Conservation (phyloP, 257 asterid species). For the Lithospermum erythrorhizon region DNA sequence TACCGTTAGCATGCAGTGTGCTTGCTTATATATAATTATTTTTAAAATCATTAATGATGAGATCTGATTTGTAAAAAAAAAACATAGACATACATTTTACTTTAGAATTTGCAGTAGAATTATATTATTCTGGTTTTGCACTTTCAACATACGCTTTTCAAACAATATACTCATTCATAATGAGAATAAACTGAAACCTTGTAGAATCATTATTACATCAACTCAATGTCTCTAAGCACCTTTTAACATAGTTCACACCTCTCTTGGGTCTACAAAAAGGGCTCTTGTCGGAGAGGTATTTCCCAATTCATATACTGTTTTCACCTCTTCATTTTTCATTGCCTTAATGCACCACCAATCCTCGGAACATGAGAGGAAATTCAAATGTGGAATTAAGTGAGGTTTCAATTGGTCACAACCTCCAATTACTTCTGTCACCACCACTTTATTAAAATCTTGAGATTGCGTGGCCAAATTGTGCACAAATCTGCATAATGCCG, state of each 20-base stretch:
- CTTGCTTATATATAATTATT: no score
- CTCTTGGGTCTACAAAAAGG: constrained; percentile 39
- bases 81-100: no score
- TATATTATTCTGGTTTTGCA: no score
- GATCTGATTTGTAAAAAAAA: no score
- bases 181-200: background rate
- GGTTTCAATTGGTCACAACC: constrained; percentile 12
- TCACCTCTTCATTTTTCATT: constrained; percentile 11
- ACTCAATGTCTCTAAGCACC: no score
- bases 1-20: no score
- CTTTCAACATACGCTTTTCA: background rate
- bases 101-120: no score
- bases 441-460: constrained; percentile 15
- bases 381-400: constrained; percentile 28
- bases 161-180: constrained; percentile 1
- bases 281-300: constrained; percentile 8
- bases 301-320: constrained; percentile 9
- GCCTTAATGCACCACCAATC: constrained; percentile 38
- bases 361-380: constrained; percentile 23
- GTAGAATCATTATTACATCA: background rate
- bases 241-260: constrained; percentile 15
- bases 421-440: constrained; percentile 27
- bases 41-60: no score
- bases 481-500: constrained; percentile 23
- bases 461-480: constrained; percentile 19